Conservation (phyloP, 805 yeast species). For the Ogataea glucozyma region DNA sequence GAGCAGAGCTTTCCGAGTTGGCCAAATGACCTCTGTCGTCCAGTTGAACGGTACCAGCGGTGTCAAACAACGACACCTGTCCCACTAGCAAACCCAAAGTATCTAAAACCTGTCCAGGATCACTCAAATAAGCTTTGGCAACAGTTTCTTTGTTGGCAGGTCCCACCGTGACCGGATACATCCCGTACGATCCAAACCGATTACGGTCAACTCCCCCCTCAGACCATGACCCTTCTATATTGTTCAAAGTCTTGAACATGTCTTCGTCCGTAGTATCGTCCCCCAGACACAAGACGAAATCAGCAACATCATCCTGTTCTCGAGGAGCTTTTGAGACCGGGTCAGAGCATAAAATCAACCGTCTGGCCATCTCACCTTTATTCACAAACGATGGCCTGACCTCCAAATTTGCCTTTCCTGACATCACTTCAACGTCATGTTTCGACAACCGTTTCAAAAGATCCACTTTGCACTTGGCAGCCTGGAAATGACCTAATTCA, state of each 20-base stretch:
- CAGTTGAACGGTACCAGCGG: conserved; percentile 71
- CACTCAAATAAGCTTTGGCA: conserved; percentile 82
- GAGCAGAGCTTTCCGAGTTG: conserved; percentile 45
- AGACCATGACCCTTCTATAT: conserved; percentile 57
- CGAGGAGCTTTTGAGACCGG: conserved; percentile 40
- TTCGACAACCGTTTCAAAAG: conserved; percentile 56
- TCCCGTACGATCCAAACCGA: conserved; percentile 54
- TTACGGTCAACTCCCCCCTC: conserved; percentile 43
- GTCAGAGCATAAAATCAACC: conserved; percentile 66
- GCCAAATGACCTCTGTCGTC: conserved; percentile 76
- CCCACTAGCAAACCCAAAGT: conserved; percentile 80
- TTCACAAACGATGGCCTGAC: conserved; percentile 95
- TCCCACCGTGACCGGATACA: conserved; percentile 88
- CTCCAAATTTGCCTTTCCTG: conserved; percentile 95
- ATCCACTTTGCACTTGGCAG: conserved; percentile 67
- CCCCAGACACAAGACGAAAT: conserved; percentile 86
- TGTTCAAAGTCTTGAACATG: conserved; percentile 81
- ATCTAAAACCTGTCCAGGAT: conserved; percentile 82
- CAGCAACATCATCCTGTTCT: conserved; percentile 56
- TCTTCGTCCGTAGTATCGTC: conserved; percentile 98
- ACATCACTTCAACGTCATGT: conserved; percentile 91
- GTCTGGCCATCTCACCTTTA: conserved; percentile 92
- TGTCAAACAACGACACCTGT: conserved; percentile 74
- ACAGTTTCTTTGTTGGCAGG: conserved; percentile 85
- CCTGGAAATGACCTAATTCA: conserved; percentile 85